phyloP scores from a whole-genome alignment of 306 rosid genomes.

The Senna tora region DNA sequence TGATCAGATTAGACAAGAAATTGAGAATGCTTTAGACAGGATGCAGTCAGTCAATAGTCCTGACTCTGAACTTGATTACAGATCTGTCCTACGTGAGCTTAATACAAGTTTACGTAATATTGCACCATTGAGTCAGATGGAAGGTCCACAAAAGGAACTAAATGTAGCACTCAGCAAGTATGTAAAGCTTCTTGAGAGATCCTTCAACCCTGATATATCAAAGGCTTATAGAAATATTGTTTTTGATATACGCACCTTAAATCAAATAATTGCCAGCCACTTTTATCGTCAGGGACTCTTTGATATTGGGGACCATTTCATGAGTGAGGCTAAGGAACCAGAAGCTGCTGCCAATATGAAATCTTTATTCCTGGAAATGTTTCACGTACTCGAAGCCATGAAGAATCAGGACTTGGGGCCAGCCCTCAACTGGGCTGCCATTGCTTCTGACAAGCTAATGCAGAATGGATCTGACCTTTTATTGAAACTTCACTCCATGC shows the following conservation, averaged over 20 bases:
- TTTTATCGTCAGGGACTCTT: conserved; percentile 83
- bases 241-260: conserved; percentile 63
- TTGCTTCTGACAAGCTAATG: conserved; percentile 63
- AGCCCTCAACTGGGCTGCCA: conserved; percentile 80
- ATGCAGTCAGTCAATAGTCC: conserved; percentile 53
- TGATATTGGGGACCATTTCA: conserved; percentile 77
- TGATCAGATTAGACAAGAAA: conserved; percentile 66
- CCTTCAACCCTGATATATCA: conserved; percentile 82
- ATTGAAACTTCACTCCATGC: conserved; percentile 77
- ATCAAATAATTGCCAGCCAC: conserved; percentile 79
- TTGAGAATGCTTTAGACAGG: conserved; percentile 60
- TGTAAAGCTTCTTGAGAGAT: conserved; percentile 77
- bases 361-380: conserved; percentile 80
- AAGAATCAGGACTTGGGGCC: conserved; percentile 68
- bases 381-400: conserved; percentile 76
- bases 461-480: conserved; percentile 72
- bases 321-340: conserved; percentile 60
- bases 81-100: conserved; percentile 59
- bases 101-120: conserved; percentile 56
- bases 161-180: conserved; percentile 78
- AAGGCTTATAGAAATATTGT: conserved; percentile 81
- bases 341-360: conserved; percentile 65
- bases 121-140: conserved; percentile 69
- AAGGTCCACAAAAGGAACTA: conserved; percentile 78
- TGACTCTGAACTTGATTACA: conserved; percentile 46